Evolutionary conservation across 2,329 filamentous ascomycete genomes (phyloP).

Genomic region (Taxawa tesnikishii): DNA sequence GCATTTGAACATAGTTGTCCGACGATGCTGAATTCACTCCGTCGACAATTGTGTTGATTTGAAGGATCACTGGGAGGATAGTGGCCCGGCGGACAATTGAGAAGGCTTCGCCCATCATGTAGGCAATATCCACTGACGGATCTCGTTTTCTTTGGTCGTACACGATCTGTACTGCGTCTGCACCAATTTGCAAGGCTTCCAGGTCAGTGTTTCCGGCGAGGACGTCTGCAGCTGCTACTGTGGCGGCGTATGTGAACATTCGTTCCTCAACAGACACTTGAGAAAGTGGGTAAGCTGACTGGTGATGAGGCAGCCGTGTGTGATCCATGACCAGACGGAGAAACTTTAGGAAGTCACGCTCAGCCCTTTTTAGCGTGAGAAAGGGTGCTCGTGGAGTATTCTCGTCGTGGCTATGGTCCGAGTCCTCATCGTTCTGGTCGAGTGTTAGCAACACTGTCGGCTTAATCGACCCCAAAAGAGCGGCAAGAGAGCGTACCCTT

Average conservation of each 20-base stretch:
- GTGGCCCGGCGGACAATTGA: slow-evolving; percentile 51
- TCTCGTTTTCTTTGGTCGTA: no score
- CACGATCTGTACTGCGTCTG: slow-evolving; percentile 54
- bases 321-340: slow-evolving; percentile 47
- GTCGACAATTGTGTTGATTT: slow-evolving; percentile 18
- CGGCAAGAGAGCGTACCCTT: no score
- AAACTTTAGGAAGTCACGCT: slow-evolving; percentile 59
- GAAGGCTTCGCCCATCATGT: slow-evolving; percentile 40
- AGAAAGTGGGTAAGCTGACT: slow-evolving; percentile 54
- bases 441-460: background rate
- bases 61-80: slow-evolving; percentile 37
- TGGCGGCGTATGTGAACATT: slow-evolving; percentile 55
- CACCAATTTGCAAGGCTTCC: slow-evolving; percentile 52
- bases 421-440: slow-evolving; percentile 5
- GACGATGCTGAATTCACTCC: no score
- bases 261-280: slow-evolving; percentile 47
- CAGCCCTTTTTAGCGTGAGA: slow-evolving; percentile 54
- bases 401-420: background rate
- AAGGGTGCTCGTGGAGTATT: slow-evolving; percentile 38
- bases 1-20: no score
- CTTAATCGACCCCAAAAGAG: slow-evolving; percentile 1
- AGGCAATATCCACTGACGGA: background rate
- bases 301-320: slow-evolving; percentile 42
- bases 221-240: slow-evolving; percentile 47
- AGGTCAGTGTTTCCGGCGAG: slow-evolving; percentile 44